phyloP scores from a whole-genome alignment of 805 yeast genomes.

The Saturnispora zaruensis region DNA sequence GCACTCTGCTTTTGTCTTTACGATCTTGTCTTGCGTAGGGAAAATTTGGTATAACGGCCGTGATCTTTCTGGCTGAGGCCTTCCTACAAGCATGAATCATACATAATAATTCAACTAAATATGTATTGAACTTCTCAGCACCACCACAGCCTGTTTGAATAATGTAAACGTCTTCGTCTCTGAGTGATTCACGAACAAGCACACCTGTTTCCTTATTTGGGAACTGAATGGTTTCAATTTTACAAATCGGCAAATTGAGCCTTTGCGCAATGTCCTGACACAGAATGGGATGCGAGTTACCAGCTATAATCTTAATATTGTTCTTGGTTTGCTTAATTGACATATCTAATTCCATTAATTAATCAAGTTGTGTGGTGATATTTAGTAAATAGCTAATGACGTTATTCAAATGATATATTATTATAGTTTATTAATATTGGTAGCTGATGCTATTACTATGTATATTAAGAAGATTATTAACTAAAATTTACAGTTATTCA shows the following conservation, averaged over 20 bases:
- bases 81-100: constrained; percentile 91
- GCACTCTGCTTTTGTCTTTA: constrained; percentile 93
- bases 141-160: constrained; percentile 79
- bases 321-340: constrained; percentile 31
- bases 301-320: constrained; percentile 43
- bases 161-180: constrained; percentile 85
- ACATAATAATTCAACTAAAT: constrained; percentile 76
- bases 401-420: background rate
- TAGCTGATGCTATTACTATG: background rate
- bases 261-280: constrained; percentile 62
- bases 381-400: background rate
- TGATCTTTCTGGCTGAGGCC: constrained; percentile 91
- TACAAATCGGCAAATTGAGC: constrained; percentile 60
- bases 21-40: constrained; percentile 97
- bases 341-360: constrained; percentile 13
- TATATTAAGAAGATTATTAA: background rate
- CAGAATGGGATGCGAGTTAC: constrained; percentile 78
- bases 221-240: constrained; percentile 75
- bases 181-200: constrained; percentile 74
- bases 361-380: background rate
- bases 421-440: background rate
- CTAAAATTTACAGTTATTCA: too few relatives aligned
- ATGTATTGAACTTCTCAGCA: constrained; percentile 54
- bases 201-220: constrained; percentile 87
- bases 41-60: constrained; percentile 91